A percentile compares a stretch with the other conserved stretches of the same genome.
Evolutionary conservation across 352 stramenopile species (phyloP).

Genomic region (Phytophthora rubi): DNA sequence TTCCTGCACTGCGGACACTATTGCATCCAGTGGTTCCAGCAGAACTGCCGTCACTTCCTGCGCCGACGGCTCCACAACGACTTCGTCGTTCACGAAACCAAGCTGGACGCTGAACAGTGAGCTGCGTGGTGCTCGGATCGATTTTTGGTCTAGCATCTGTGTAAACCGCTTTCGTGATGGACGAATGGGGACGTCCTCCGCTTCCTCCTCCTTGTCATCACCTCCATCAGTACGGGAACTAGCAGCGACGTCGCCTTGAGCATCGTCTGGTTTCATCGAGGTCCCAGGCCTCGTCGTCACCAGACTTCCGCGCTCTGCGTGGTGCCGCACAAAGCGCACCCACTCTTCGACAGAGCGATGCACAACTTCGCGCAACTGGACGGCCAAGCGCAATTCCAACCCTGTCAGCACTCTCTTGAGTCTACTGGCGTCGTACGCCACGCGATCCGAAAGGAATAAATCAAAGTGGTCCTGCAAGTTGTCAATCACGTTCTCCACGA

Average conservation of each 20-base stretch:
- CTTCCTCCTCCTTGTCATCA: constrained; percentile 5
- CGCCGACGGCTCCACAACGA: constrained; percentile 65
- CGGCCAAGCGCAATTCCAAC: constrained; percentile 86
- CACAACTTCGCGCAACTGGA: constrained; percentile 69
- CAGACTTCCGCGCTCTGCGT: constrained; percentile 13
- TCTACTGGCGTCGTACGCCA: constrained; percentile 55
- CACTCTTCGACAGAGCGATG: constrained; percentile 38
- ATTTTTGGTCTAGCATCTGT: constrained; percentile 21
- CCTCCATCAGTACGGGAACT: constrained; percentile 10
- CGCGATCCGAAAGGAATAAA: constrained; percentile 89
- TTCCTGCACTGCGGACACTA: constrained; percentile 77
- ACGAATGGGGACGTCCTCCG: constrained; percentile 14
- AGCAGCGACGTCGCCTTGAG: background rate
- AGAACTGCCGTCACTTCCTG: constrained; percentile 82
- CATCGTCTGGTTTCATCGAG: constrained; percentile 2
- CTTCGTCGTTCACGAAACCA: constrained; percentile 48
- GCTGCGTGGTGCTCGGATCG: constrained; percentile 49
- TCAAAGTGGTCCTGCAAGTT: constrained; percentile 94
- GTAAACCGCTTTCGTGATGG: constrained; percentile 8
- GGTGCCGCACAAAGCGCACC: constrained; percentile 58
- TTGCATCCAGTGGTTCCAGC: constrained; percentile 79
- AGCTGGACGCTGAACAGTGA: constrained; percentile 90
- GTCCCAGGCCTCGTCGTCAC: background rate
- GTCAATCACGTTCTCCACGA: constrained; percentile 94
- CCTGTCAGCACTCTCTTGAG: constrained; percentile 85